Evolutionary conservation across 164 flowering plant species (phyloP), one percentile per base, ranked within the genome.

Genomic region (Aristolochia contorta): DNA sequence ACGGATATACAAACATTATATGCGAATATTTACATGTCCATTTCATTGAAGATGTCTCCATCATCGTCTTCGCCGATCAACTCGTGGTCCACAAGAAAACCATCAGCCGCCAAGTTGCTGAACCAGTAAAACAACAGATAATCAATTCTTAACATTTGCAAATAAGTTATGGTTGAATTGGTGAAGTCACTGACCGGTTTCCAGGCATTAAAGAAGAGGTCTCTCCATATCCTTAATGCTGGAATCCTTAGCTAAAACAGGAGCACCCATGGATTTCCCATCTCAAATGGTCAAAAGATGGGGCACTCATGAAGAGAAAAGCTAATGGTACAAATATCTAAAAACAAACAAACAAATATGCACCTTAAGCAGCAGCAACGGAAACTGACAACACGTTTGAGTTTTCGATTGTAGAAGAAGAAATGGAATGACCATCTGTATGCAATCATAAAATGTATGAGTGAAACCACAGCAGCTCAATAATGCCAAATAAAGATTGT

Each of bases 351-450:
- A 48, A 2, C 22, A 20, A 21, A 30, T 48, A 55, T 80, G 23
- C 62, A 94, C 99, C 97, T 94, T 59, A 85, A 32, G 69, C 96
- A 85, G 74, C 87, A 78, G 62, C 85, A 89, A 21, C 88, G 86
- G 68, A 94, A 84, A 70, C 86, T 82, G 30, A 91, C 90, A 16
- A 94, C 87, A 22, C 99, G 93, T 70, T 87, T 91, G 47, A 79
- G 75, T 74, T 86, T 89, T 72, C 88, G 74, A 58, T 89, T 88
- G 59, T 90, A 90, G 79, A 90, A 90, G 84, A 90, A 90, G 79
- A 85, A 88, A 68, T 74, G 82, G 77, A 86, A 91, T 0, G 95
- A 84, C 99, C 97, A 94, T 80, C 99, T 94, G 89, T 53, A 64
- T 12, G 43, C 7, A 37, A 72, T 58, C 57, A 54, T 33, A 60